phyloP scores from a whole-genome alignment of 306 rosid species.

The Dryas alaskensis region DNA sequence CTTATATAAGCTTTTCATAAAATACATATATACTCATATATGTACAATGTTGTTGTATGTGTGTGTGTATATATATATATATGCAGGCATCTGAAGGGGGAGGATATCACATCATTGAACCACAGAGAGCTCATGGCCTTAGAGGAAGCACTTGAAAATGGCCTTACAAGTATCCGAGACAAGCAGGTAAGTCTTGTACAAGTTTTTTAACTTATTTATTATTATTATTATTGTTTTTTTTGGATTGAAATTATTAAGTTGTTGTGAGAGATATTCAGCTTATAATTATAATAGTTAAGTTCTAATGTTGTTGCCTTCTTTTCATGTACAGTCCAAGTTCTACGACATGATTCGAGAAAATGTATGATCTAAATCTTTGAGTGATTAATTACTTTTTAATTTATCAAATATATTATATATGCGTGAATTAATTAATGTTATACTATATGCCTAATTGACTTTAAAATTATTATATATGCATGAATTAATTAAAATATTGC shows the following conservation, averaged over 20 bases:
- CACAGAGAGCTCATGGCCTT: conserved; percentile 64
- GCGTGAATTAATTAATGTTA: too few species aligned
- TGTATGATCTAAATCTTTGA: conserved; percentile 39
- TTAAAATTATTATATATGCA: too few species aligned
- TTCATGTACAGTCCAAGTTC: conserved; percentile 50
- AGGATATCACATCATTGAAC: conserved; percentile 68
- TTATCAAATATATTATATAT: too few species aligned
- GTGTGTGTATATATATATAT: too few species aligned
- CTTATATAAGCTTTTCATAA: too few species aligned
- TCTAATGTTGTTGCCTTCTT: conserved; percentile 15
- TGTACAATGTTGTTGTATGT: neutral
- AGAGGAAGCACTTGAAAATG: conserved; percentile 68
- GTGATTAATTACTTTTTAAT: neutral
- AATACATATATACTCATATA: neutral
- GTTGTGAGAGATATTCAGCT: too few species aligned
- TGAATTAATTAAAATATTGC: too few species aligned
- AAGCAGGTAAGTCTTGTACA: conserved; percentile 44
- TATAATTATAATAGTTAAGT: neutral
- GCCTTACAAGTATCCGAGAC: conserved; percentile 53
- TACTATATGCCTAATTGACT: too few species aligned
- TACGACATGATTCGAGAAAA: conserved; percentile 48
- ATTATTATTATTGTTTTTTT: too few species aligned
- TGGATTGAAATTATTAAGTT: too few species aligned
- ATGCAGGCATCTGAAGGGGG: conserved; percentile 83
- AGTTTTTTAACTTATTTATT: neutral